Conservation (phyloP, 192 early-diverging fungal species). For the Coemansia sp. region DNA sequence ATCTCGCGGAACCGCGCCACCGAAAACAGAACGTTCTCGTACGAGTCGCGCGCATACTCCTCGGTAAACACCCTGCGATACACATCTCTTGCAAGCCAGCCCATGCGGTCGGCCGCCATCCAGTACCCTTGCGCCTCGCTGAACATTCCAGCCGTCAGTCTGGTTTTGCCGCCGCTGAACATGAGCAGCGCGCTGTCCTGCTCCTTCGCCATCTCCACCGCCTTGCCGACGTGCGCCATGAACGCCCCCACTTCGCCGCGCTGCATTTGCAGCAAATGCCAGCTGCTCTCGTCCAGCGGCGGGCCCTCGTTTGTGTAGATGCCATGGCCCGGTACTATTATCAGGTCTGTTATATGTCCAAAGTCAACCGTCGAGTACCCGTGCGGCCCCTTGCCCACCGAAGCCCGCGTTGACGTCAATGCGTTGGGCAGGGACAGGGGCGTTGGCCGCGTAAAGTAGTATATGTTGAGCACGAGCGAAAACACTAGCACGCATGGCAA, state of each 20-base stretch:
- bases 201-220: constrained; percentile 39
- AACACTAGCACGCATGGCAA: constrained; percentile 37
- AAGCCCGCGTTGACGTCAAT: constrained; percentile 28
- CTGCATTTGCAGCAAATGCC: constrained; percentile 50
- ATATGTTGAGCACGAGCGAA: constrained; percentile 51
- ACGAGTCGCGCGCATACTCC: constrained; percentile 57
- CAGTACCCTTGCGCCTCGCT: constrained; percentile 58
- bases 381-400: not conserved
- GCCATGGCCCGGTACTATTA: constrained; percentile 52
- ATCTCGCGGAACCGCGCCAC: constrained; percentile 55
- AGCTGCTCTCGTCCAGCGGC: constrained; percentile 45
- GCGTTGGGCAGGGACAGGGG: constrained; percentile 29
- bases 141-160: constrained; percentile 34
- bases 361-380: constrained; percentile 26
- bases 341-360: constrained; percentile 45
- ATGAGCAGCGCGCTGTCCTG: constrained; percentile 45
- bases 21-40: constrained; percentile 56
- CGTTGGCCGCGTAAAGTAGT: constrained; percentile 50
- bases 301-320: constrained; percentile 45
- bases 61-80: constrained; percentile 52
- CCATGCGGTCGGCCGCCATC: constrained; percentile 49
- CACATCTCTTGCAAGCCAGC: constrained; percentile 42
- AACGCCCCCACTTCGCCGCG: constrained; percentile 45
- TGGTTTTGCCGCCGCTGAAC: constrained; percentile 54
- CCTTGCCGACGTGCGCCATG: constrained; percentile 52